These are phyloP conservation scores for Puccinia hordei DNA, from an alignment of 1,284 basidiomycete species.

Conservation along the genomic window DNA sequence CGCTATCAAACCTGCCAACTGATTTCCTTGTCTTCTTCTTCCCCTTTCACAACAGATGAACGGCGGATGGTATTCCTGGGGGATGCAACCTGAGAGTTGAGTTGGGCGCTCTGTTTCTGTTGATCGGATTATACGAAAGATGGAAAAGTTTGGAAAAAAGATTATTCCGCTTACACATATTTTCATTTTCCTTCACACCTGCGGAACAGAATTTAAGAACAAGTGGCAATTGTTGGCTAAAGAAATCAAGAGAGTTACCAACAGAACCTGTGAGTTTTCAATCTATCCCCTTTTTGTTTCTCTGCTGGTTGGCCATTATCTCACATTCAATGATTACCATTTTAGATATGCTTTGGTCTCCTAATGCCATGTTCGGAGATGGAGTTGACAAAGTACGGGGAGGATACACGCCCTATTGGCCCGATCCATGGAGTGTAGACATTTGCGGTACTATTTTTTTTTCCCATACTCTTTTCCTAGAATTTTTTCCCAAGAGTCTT, in stretches of 20 bases:
- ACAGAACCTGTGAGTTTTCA: conserved; percentile 1
- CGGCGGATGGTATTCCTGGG: conserved; percentile 23
- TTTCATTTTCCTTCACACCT: not conserved
- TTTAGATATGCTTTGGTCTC: conserved; percentile 30
- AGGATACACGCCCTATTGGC: conserved; percentile 31
- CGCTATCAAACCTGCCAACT: not conserved
- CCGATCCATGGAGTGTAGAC: not conserved
- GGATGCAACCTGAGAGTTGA: conserved; percentile 36
- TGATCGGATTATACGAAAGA: not conserved
- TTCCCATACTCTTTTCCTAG: not conserved
- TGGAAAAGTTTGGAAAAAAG: not conserved
- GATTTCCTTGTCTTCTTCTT: not conserved
- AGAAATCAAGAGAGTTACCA: conserved; percentile 11
- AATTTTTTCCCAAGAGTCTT: not conserved
- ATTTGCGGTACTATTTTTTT: conserved; percentile 19
- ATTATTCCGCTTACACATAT: not conserved
- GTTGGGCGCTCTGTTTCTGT: not conserved
- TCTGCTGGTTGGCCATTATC: not conserved
- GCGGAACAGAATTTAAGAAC: conserved; percentile 14
- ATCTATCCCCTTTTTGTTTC: too few relatives aligned
- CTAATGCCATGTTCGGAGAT: conserved; percentile 16
- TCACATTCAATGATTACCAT: not conserved
- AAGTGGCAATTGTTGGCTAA: conserved; percentile 16
- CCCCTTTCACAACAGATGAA: conserved; percentile 20
- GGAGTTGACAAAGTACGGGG: not conserved